Evolutionary conservation across 2,329 filamentous ascomycete genomes (phyloP).

Genomic region (Diplocarpon mali): DNA sequence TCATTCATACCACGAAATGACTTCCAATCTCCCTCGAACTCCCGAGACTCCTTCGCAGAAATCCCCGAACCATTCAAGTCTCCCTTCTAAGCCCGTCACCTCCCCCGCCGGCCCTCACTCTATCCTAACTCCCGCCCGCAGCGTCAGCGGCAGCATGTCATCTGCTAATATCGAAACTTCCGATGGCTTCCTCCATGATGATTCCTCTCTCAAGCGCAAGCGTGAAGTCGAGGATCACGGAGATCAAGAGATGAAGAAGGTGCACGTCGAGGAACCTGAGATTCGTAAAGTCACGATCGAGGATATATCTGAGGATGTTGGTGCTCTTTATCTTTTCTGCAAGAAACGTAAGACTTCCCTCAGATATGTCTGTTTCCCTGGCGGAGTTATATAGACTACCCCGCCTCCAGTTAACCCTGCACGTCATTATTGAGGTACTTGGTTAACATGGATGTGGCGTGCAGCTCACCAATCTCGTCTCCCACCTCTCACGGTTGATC

Average conservation of each 20-base stretch:
- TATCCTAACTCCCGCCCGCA: conserved; percentile 51
- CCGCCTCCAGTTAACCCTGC: conserved; percentile 8
- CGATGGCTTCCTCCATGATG: conserved; percentile 30
- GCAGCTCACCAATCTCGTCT: conserved; percentile 28
- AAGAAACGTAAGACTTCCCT: conserved; percentile 53
- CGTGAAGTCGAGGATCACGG: conserved; percentile 44
- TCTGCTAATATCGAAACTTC: conserved; percentile 14
- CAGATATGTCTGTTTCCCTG: conserved; percentile 8
- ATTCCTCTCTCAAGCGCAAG: conserved; percentile 52
- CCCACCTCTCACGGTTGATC: conserved; percentile 42
- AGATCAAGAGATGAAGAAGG: conserved; percentile 50
- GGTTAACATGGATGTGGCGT: conserved; percentile 27
- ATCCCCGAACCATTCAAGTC: conserved; percentile 37
- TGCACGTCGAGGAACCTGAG: conserved; percentile 42
- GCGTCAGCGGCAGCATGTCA: conserved; percentile 42
- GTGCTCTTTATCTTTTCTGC: conserved; percentile 56
- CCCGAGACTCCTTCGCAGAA: conserved; percentile 56
- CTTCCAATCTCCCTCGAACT: conserved; percentile 52
- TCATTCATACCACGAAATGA: conserved; percentile 34
- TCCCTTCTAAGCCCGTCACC: conserved; percentile 35
- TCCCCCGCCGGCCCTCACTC: conserved; percentile 34
- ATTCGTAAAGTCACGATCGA: conserved; percentile 45
- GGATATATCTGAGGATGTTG: conserved; percentile 54
- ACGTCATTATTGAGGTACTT: conserved; percentile 21
- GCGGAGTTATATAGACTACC: conserved; percentile 6